Evolutionary conservation across 768 basidiomycete species (phyloP).

Genomic region (Mycena filopes): DNA sequence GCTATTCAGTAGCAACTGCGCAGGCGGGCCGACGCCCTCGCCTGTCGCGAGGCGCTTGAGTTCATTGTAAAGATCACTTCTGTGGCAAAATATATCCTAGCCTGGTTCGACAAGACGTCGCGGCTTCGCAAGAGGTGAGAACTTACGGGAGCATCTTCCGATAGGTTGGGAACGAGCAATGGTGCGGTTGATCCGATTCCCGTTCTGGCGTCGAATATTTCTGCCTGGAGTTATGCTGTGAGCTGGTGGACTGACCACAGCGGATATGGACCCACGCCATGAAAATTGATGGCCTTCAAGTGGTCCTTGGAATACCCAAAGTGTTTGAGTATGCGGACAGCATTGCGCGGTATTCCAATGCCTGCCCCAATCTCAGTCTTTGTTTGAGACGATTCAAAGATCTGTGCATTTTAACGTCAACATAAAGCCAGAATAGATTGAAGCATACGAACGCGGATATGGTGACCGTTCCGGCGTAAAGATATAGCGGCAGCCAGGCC

Average conservation of each 20-base stretch:
- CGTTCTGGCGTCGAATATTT: constrained; percentile 6
- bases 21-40: constrained; percentile 14
- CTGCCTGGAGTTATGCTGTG: neutral
- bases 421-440: neutral
- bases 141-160: neutral
- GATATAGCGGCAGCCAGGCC: constrained; percentile 1
- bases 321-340: constrained; percentile 1
- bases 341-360: constrained; percentile 17
- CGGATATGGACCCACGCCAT: constrained; percentile 6
- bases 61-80: constrained; percentile 21
- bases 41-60: constrained; percentile 17
- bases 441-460: constrained; percentile 1
- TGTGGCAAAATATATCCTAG: constrained; percentile 9
- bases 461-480: constrained; percentile 13
- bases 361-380: constrained; percentile 26
- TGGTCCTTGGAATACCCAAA: constrained; percentile 9
- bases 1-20: constrained; percentile 5
- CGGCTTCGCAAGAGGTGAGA: too few species aligned
- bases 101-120: neutral
- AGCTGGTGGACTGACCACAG: neutral
- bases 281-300: neutral
- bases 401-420: neutral
- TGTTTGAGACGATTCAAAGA: constrained; percentile 14
- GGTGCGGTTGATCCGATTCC: constrained; percentile 2
- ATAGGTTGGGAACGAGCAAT: neutral